Base-by-base conservation (phyloP, 2,329 filamentous ascomycete species). In the Aspergillus sclerotialis region DNA sequence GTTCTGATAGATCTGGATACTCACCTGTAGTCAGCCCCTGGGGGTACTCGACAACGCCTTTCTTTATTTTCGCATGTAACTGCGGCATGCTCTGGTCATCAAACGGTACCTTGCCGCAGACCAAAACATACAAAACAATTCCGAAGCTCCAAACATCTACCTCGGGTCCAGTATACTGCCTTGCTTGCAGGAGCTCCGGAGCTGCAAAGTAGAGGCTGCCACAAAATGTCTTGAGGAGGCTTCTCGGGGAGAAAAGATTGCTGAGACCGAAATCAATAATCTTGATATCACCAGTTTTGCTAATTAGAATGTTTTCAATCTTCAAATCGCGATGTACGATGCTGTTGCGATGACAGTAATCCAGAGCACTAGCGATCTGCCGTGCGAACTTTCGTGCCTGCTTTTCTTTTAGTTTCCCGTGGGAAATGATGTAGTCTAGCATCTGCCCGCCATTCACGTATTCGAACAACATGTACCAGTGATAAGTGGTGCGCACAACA, bases 391-490 rank as follows among this genome's bases (percentile, higher is more conserved):
- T 96, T 53, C 92, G 81, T 7, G 92, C 92, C 64, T 94, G 90
- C 65, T 96, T 96, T 68, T 98, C 92, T 71, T 96, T 96, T 44
- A 98, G 71, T 54, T 93, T 85, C 38, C 90, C 92, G 55, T 98
- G 92, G 3, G 89, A 95, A 57, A 98, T 98, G 61, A 98, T 98
- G 65, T 96, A 98, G 68, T 98, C 92, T 42, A 98, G 79, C 92
- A 98, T 96, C 66, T 98, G 92, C 12, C 92, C 92, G 30, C 92
- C 92, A 56, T 98, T 95, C 63, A 98, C 92, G 61, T 92, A 95
- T 67, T 98, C 92, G 56, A 94, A 98, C 33, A 98, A 79, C 92
- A 98, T 98, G 65, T 98, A 98, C 92, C 92, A 98, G 64, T 98
- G 92, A 60, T 95, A 92, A 54, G 92, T 90, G 32, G 92, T 96